Evolutionary conservation across 306 rosid species (phyloP).

Genomic region (Fragaria iinumae): DNA sequence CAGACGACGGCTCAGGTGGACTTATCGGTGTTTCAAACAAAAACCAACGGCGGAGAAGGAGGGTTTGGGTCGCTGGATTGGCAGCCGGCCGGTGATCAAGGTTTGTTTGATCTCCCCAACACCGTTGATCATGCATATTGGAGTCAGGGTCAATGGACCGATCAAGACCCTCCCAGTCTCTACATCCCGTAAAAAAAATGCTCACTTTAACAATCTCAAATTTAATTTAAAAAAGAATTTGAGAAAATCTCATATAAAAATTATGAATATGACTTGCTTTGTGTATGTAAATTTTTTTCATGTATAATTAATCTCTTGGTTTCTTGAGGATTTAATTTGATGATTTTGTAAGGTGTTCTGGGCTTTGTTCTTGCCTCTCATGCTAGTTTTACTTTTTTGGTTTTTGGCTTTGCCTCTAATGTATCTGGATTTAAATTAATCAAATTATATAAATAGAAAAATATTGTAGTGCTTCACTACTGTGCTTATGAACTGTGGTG

Average conservation of each 20-base stretch:
- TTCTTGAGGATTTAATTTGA: conserved; percentile 20
- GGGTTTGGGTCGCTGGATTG: conserved; percentile 85
- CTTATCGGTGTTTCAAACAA: conserved; percentile 44
- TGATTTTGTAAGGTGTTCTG: conserved; percentile 32
- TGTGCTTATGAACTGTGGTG: neutral
- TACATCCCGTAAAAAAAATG: conserved; percentile 79
- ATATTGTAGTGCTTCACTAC: conserved; percentile 18
- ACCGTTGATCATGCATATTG: conserved; percentile 89
- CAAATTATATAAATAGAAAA: conserved; percentile 33
- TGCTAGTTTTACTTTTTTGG: conserved; percentile 10
- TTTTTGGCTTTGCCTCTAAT: conserved; percentile 23
- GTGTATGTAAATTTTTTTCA: conserved; percentile 27
- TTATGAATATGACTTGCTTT: conserved; percentile 9
- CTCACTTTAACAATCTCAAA: conserved; percentile 28
- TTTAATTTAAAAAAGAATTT: conserved; percentile 7
- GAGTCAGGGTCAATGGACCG: conserved; percentile 82
- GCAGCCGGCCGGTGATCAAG: conserved; percentile 66
- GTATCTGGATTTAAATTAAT: conserved; percentile 38
- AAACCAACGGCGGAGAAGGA: conserved; percentile 35
- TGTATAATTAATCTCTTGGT: neutral
- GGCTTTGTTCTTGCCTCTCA: conserved; percentile 31
- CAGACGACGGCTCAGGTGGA: conserved; percentile 54
- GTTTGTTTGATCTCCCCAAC: conserved; percentile 78
- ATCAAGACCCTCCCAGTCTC: conserved; percentile 62
- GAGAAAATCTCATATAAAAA: conserved; percentile 17